Evolutionary conservation across 352 stramenopile genomes (phyloP), one percentile per base, ranked within the genome.

Genomic region (Phytopythium litorale): DNA sequence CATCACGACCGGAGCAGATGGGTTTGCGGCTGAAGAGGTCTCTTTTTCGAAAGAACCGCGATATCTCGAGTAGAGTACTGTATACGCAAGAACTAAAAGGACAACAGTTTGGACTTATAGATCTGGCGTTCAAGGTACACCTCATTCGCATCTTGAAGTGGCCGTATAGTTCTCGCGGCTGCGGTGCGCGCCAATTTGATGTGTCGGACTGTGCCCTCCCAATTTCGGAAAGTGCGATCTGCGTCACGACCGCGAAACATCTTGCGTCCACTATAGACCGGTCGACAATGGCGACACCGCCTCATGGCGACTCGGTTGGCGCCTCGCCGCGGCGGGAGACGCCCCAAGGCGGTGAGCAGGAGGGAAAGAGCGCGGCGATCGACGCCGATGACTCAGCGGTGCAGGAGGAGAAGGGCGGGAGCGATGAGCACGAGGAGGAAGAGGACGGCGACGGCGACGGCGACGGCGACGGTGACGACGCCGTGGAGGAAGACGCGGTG

Each of bases 401-500:
- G 8, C 32, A 43, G 3, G 50, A 69, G 16, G 49, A 68, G 0
- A 52, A 71, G 18, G 56, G 68, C 16, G 60, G 57, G 5, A 64
- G 66, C 7, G 56, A 65, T 16, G 56, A 52, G 15, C 59, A 64
- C 3, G 56, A 72, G 6, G 63, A 52, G 9, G 21, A 51, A 7
- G 40, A 46, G 6, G 16, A 46, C 19, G 40, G 40, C 11, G 37
- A 19, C 49, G 33, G 30, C 0, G 65, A 70, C 2, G 25, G 25
- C 3, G 25, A 28, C 25, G 25, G 3, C 25, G 72, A 71, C 7
- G 56, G 42, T 7, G 60, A 76, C 23, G 78, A 83, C 15, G 62
- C 76, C 2, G 71, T 70, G 1, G 63, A 79, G 23, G 60, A 56
- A 15, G 74, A 86, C 23, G 70, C 73, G 63, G 77, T 81, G 23